These are phyloP conservation scores for Chrysoporthe cubensis DNA, from an alignment of 2,329 filamentous ascomycete genomes.

Conservation along the genomic window DNA sequence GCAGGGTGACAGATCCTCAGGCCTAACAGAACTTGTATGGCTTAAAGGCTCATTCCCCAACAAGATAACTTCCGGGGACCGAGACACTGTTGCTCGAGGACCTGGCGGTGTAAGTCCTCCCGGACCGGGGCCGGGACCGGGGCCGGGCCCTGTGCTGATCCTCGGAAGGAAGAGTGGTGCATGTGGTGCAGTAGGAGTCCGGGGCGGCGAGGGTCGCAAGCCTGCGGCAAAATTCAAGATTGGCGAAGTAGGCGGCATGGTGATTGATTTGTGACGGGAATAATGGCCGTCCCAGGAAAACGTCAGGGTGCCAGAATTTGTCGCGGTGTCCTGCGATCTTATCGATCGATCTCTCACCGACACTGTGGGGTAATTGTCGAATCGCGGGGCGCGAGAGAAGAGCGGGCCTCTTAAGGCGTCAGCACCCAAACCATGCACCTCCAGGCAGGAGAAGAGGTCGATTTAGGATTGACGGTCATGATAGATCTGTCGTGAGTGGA, in stretches of 20 bases:
- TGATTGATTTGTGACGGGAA: conserved; percentile 22
- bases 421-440: conserved; percentile 49
- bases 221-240: conserved; percentile 40
- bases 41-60: conserved; percentile 40
- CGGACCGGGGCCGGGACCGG: conserved; percentile 20
- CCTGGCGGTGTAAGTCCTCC: conserved; percentile 25
- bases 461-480: conserved; percentile 50
- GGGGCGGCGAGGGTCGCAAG: conserved; percentile 46
- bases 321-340: conserved; percentile 30
- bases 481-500: conserved; percentile 43
- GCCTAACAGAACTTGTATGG: conserved; percentile 38
- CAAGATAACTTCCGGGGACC: conserved; percentile 36
- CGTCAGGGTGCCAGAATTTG: conserved; percentile 6
- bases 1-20: conserved; percentile 45
- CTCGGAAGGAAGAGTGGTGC: conserved; percentile 37
- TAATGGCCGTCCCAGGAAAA: background rate
- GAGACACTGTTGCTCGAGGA: conserved; percentile 32
- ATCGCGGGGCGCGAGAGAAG: conserved; percentile 35
- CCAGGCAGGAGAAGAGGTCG: conserved; percentile 48
- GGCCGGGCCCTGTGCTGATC: conserved; percentile 31
- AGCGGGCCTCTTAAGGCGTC: conserved; percentile 44
- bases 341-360: conserved; percentile 32
- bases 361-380: conserved; percentile 35
- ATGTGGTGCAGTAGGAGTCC: conserved; percentile 43
- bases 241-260: conserved; percentile 44